phyloP scores from a whole-genome alignment of 768 basidiomycete genomes.

The Lactarius trivialis region DNA sequence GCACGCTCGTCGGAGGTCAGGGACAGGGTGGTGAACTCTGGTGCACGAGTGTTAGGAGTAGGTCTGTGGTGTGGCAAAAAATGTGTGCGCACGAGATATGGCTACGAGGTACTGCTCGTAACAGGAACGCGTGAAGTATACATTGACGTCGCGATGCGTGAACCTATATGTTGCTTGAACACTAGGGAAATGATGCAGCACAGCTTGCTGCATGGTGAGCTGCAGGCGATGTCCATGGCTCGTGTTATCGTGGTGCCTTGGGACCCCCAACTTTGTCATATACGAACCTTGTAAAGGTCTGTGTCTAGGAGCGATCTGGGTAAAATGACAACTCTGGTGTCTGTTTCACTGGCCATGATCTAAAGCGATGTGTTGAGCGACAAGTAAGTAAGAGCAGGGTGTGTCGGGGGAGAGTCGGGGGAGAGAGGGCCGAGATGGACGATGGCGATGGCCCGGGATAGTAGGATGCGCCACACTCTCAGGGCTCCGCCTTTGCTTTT shows the following conservation, averaged over 20 bases:
- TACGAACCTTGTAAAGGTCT: conserved; percentile 76
- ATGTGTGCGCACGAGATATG: conserved; percentile 44
- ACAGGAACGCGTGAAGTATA: conserved; percentile 59
- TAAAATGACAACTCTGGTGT: conserved; percentile 17
- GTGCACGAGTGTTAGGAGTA: background rate
- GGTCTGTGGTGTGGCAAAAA: background rate
- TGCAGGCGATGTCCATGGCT: conserved; percentile 27
- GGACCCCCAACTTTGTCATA: background rate
- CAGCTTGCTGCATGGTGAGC: conserved; percentile 96
- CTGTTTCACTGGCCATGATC: conserved; percentile 4
- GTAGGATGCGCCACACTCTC: background rate
- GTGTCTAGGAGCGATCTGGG: conserved; percentile 76
- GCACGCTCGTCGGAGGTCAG: conserved; percentile 54
- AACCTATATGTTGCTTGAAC: conserved; percentile 69
- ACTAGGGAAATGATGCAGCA: conserved; percentile 69
- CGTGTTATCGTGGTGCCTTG: background rate
- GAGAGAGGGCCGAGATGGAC: background rate
- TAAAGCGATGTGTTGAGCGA: background rate
- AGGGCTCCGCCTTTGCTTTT: background rate
- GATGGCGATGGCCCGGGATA: background rate
- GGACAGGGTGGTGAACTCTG: conserved; percentile 62
- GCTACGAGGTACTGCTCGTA: conserved; percentile 52
- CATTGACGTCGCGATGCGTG: conserved; percentile 64
- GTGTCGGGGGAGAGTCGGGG: background rate
- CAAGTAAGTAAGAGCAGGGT: background rate